Evolutionary conservation across 805 yeast genomes (phyloP), one percentile per base, ranked within the genome.

Genomic region (Candida ulmi): DNA sequence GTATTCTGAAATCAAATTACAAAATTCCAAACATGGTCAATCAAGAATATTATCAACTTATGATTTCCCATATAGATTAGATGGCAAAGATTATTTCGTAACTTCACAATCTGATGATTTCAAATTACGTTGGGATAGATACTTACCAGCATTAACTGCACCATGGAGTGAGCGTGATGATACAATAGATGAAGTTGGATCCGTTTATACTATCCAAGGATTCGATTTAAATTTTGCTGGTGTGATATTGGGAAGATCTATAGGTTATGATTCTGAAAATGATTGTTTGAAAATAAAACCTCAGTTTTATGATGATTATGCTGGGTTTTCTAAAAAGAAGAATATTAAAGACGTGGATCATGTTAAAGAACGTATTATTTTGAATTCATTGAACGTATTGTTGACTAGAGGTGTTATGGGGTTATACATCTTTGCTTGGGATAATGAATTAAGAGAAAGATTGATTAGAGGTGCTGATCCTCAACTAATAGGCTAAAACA

Each of bases 151-250:
- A 13, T 60, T 60, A 8, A 48, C 55, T 4, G 48, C 56, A 2
- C 75, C 74, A 13, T 70, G 75, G 75, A 63, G 71, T 38, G 74
- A 69, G 46, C 47, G 74, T 29, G 54, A 55, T 0, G 73, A 69
- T 33, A 67, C 72, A 1, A 66, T 69, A 31, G 69, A 68, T 24
- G 74, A 69, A 47, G 73, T 69, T 30, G 75, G 75, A 0, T 66
- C 72, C 17, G 74, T 69, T 4, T 70, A 70, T 39, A 69, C 75
- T 0, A 55, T 70, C 17, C 75, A 69, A 50, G 75, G 75, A 1
- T 70, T 69, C 45, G 75, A 70, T 48, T 47, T 70, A 40, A 69
- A 69, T 44, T 70, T 66, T 45, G 72, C 72, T 2, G 74, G 69
- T 33, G 69, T 70, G 0, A 69, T 70, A 4, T 38, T 70, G 12